A percentile compares a stretch with the other conserved stretches of the same genome.
Conservation (phyloP, 176 grass and related monocot genomes). For the Echinochloa phyllopogon region DNA sequence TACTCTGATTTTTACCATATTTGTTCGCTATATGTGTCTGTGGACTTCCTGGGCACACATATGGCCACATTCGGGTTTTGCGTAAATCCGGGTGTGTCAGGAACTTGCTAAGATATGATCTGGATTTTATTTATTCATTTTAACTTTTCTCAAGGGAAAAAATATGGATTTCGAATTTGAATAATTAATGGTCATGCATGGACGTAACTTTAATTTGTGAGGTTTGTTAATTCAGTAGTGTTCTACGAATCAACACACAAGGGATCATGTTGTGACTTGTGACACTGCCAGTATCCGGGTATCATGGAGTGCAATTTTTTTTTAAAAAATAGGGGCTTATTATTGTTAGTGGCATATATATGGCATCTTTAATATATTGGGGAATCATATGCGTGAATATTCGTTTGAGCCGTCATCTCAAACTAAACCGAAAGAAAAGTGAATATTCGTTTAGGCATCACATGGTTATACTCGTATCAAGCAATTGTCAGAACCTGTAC, state of each 20-base stretch:
- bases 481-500: background rate
- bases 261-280: background rate
- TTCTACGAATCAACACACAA: background rate
- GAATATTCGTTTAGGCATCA: slow-evolving; percentile 21
- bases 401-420: background rate
- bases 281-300: background rate
- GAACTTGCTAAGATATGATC: background rate
- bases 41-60: too few species aligned
- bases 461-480: slow-evolving; percentile 17
- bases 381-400: slow-evolving; percentile 31
- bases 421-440: background rate
- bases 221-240: background rate
- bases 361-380: background rate
- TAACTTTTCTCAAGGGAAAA: background rate
- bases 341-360: background rate
- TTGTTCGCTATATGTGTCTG: too few species aligned
- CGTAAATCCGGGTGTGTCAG: too few species aligned
- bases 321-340: background rate
- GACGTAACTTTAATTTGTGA: background rate
- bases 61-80: too few species aligned
- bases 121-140: background rate
- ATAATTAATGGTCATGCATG: background rate
- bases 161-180: background rate
- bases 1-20: too few species aligned
- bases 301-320: background rate